A percentile compares a stretch with the other conserved stretches of the same genome.
phyloP scores from a whole-genome alignment of 345 rosid genomes.

The Murraya paniculata region DNA sequence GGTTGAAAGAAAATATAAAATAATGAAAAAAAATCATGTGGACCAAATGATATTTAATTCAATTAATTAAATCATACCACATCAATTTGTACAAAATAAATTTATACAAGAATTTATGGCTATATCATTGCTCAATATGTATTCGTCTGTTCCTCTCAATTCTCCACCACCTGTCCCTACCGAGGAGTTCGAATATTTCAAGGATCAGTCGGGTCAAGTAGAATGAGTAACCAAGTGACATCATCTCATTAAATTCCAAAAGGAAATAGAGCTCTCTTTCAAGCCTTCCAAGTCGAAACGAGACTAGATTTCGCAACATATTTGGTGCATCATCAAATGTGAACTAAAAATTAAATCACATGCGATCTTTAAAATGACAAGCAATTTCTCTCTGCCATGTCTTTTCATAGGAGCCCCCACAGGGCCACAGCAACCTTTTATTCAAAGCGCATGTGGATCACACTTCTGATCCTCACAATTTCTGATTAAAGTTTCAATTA shows the following conservation, averaged over 20 bases:
- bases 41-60: too few species aligned
- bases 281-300: neutral
- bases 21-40: too few species aligned
- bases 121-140: too few species aligned
- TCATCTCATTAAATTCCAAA: neutral
- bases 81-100: too few species aligned
- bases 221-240: neutral
- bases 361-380: neutral
- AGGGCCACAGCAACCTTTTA: neutral
- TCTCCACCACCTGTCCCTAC: too few species aligned
- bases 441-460: constrained; percentile 33
- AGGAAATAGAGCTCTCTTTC: neutral
- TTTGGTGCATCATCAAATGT: neutral
- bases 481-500: constrained; percentile 27
- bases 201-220: neutral
- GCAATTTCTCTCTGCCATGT: neutral
- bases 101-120: too few species aligned
- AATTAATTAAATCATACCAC: too few species aligned
- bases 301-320: neutral
- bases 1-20: too few species aligned
- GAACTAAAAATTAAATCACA: constrained; percentile 1
- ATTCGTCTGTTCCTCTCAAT: too few species aligned
- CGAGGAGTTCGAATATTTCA: too few species aligned
- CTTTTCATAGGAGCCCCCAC: neutral
- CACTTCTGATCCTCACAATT: constrained; percentile 11